These are phyloP conservation scores for Paramecium biaurelia DNA, from an alignment of 73 alveolate species.

Conservation along the genomic window DNA sequence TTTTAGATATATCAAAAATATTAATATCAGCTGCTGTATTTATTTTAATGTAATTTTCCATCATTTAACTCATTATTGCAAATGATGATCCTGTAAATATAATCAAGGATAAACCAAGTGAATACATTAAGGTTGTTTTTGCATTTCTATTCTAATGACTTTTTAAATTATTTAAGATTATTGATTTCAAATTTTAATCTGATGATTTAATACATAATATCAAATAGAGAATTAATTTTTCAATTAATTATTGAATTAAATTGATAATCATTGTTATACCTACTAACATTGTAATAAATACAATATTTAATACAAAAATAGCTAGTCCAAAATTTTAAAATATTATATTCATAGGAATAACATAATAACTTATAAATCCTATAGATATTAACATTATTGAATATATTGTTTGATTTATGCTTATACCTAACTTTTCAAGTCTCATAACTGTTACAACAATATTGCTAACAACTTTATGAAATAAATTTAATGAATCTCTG, in stretches of 20 bases:
- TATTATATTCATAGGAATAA: constrained; percentile 89
- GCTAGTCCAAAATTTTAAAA: constrained; percentile 76
- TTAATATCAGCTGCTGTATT: constrained; percentile 74
- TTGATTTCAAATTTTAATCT: constrained; percentile 80
- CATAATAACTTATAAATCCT: constrained; percentile 91
- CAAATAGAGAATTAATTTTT: constrained; percentile 63
- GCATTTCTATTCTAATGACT: constrained; percentile 90
- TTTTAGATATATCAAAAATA: constrained; percentile 57
- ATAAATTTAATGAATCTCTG: constrained; percentile 88
- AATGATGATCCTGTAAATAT: constrained; percentile 93
- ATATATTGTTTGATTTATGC: constrained; percentile 74
- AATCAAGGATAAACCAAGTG: constrained; percentile 89
- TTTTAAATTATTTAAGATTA: constrained; percentile 85
- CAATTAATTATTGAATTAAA: constrained; percentile 72
- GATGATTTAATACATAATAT: constrained; percentile 66
- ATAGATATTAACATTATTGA: constrained; percentile 76
- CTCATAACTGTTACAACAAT: constrained; percentile 81
- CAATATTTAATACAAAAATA: constrained; percentile 82
- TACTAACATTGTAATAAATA: constrained; percentile 87
- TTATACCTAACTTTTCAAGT: constrained; percentile 92
- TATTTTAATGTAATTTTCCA: constrained; percentile 61
- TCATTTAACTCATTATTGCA: constrained; percentile 71
- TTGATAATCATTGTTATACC: constrained; percentile 86
- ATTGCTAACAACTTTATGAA: constrained; percentile 84
- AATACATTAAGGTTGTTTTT: constrained; percentile 91